Evolutionary conservation across 306 rosid species (phyloP), one percentile per base, ranked within the genome.

Genomic region (Ceratonia siliqua): DNA sequence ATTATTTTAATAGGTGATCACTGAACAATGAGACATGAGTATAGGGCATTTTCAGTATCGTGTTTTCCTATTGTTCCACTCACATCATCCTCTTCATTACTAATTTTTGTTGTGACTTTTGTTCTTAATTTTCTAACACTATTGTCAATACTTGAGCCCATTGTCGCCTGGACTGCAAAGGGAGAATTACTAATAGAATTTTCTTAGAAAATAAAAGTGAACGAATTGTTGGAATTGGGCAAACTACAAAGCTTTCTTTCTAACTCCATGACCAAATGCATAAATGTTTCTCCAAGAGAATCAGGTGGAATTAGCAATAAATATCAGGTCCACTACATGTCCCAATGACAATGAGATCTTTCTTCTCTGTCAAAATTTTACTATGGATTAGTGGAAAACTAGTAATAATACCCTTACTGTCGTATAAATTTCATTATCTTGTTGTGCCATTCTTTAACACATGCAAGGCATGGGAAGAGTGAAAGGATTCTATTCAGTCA

Each of bases 361-460:
- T 56, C 39, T 9, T 21, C 30, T 17, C 52, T n/a, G n/a, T n/a
- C 22, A 78, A 38, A 25, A 18, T n/a, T 32, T 18, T 11, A 4
- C 17, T 42, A 46, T 30, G 36, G 35, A 70, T 68, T 50, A 33
- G 77, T 43, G 74, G 63, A 72, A 74, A 62, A 74, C 77, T 43
- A 28, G 14, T 59, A 78, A 73, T 62, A 63, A 62, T 27, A 10
- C 17, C 64, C 43, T 39, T 58, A 38, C 59, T 53, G 61, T 42
- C 0, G 4, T 48, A 21, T 68, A 68, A 73, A 27, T 62, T 12
- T 67, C 17, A 67, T 62, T 53, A 52, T 68, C 18, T 78, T 45
- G 71, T 55, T 32, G 45, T 67, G 70, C 46, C 74, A 35, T 22
- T 41, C 76, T 62, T 53, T 11, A 53, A 73, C 35, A 25, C 59